Base-by-base conservation (phyloP, 768 basidiomycete genomes). In the Leccinum incarnatum region DNA sequence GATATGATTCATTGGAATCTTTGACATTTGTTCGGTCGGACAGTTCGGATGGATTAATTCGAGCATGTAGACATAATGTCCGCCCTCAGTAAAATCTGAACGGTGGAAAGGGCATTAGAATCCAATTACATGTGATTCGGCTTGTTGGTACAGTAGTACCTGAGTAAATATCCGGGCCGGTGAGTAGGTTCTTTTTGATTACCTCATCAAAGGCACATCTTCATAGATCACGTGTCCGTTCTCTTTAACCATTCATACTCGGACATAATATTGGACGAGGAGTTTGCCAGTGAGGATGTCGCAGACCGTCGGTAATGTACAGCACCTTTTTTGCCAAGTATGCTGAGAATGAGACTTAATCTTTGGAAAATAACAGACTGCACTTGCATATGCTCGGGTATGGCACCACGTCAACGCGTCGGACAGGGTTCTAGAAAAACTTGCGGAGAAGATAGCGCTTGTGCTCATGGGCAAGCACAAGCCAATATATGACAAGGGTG, bases 381-480 rank as follows among this genome's bases (percentile, higher is more conserved):
- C 88, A 1, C 85, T 98, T 63, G 95, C 94, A 0, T 95, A 93
- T 67, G 89, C 93, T n/a, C 82, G 95, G 49, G 87, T 94, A 48
- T 99, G 96, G 97, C 94, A 98, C 72, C 91, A 92, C 61, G 93
- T 94, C 62, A 89, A 96, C 67, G 95, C 95, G 12, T 81, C 89
- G 10, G 91, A 92, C 66, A 86, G 95, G 40, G 79, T 95, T n/a
- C 81, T 98, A 17, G 97, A 97, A 70, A 93, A 95, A 79, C 83
- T 98, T 10, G 95, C 97, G 6, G 88, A 91, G 66, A 83, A 93
- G 36, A 97, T 99, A 66, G 96, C 97, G 3, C 83, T 93, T 58
- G 94, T 95, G 32, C 81, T 99, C 49, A 98, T 98, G 96, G 97
- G 96, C 69, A 99, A 98, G 77, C 95, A 98, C 74, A 99, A 98